phyloP scores from a whole-genome alignment of 306 rosid species.

The Benincasa hispida region DNA sequence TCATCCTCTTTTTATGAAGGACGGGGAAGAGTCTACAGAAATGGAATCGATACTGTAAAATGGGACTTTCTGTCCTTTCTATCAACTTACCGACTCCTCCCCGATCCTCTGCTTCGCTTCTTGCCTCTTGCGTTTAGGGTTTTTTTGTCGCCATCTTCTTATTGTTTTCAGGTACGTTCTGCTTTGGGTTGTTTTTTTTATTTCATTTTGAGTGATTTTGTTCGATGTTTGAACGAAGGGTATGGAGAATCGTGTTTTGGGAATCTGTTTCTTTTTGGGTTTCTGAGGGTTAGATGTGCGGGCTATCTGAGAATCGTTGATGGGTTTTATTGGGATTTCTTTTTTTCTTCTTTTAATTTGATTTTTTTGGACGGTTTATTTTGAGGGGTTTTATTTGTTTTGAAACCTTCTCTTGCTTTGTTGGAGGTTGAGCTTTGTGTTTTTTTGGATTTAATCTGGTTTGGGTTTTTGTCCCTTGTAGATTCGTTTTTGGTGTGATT shows the following conservation, averaged over 20 bases:
- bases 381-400: neutral
- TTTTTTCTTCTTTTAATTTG: neutral
- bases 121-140: neutral
- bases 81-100: neutral
- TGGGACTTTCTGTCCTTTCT: constrained; percentile 1
- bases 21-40: constrained; percentile 5
- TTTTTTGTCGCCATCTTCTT: neutral
- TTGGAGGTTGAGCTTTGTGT: neutral
- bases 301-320: neutral
- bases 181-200: neutral
- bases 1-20: constrained; percentile 6
- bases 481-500: neutral
- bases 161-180: neutral
- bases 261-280: too few relatives aligned
- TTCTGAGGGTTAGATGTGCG: neutral
- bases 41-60: neutral
- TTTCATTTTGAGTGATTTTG: neutral
- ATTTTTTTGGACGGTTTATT: neutral
- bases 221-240: neutral
- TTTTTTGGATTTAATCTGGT: neutral
- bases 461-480: neutral
- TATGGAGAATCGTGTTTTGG: neutral
- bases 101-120: neutral
- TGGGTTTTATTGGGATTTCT: neutral
- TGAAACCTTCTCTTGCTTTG: neutral